These are phyloP conservation scores for Aspergillus caelatus DNA, from an alignment of 2,329 filamentous ascomycete genomes.

Conservation along the genomic window DNA sequence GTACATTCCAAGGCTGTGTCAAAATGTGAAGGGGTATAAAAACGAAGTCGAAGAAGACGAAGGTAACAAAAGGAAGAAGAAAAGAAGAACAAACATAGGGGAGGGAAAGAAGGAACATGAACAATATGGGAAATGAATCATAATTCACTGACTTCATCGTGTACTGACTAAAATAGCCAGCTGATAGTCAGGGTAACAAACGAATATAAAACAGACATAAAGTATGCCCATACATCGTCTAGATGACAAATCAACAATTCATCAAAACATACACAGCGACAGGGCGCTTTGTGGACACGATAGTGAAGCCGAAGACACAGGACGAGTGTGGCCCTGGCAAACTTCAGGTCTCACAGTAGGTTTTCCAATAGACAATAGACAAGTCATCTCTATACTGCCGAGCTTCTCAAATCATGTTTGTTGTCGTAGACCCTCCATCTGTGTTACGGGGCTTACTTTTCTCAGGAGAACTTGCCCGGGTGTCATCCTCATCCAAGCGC, in stretches of 20 bases:
- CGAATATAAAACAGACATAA: background rate
- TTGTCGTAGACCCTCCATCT: conserved; percentile 23
- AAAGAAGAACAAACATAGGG: conserved; percentile 9
- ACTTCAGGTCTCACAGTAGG: conserved; percentile 23
- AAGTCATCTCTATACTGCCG: conserved; percentile 16
- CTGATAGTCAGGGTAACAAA: background rate
- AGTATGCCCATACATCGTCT: background rate
- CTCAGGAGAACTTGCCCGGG: conserved; percentile 31
- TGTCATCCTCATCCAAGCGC: conserved; percentile 66
- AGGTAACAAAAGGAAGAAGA: conserved; percentile 12
- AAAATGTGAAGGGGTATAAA: conserved; percentile 27
- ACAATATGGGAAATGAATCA: background rate
- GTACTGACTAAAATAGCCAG: background rate
- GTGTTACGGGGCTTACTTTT: conserved; percentile 29
- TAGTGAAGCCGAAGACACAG: background rate
- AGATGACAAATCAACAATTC: background rate
- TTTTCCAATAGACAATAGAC: conserved; percentile 26
- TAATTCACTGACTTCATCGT: background rate
- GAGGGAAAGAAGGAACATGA: conserved; percentile 4
- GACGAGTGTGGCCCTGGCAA: conserved; percentile 2
- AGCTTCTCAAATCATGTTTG: conserved; percentile 39
- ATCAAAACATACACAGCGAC: background rate
- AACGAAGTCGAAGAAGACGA: conserved; percentile 16
- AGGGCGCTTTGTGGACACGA: background rate
- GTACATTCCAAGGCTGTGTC: conserved; percentile 21